phyloP scores from a whole-genome alignment of 176 grass and related monocot genomes.

The Elaeis guineensis region DNA sequence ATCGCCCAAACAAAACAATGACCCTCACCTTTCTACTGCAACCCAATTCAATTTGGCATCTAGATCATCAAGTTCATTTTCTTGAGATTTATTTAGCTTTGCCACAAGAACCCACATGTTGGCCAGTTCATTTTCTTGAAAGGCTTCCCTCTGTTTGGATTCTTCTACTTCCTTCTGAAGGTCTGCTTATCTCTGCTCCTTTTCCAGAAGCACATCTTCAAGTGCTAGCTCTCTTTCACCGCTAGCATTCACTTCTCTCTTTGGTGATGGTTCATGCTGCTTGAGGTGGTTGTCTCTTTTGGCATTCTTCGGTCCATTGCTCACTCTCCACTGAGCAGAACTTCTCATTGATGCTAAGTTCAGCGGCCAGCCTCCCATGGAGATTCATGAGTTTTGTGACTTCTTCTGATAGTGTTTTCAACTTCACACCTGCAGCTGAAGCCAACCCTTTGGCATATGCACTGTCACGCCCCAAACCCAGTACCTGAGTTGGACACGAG shows the following conservation, averaged over 20 bases:
- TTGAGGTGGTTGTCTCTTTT: constrained; percentile 56
- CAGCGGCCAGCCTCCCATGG: constrained; percentile 73
- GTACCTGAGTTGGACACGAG: too few relatives aligned
- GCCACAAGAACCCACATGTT: constrained; percentile 97
- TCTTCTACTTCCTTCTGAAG: constrained; percentile 73
- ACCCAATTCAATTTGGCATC: constrained; percentile 28
- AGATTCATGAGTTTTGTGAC: constrained; percentile 96
- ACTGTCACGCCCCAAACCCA: too few relatives aligned
- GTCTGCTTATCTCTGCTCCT: constrained; percentile 75
- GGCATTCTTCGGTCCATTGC: constrained; percentile 48
- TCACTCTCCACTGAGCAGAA: constrained; percentile 47
- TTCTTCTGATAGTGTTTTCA: constrained; percentile 96
- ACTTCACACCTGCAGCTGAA: constrained; percentile 89
- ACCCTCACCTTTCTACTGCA: too few relatives aligned
- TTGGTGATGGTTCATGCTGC: constrained; percentile 51
- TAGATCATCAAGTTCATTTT: constrained; percentile 37
- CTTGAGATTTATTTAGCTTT: constrained; percentile 73
- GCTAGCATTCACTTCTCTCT: constrained; percentile 46
- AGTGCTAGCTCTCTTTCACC: constrained; percentile 53
- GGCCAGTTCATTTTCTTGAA: constrained; percentile 80
- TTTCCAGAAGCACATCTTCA: constrained; percentile 49
- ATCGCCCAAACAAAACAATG: too few relatives aligned
- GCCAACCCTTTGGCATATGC: constrained; percentile 90
- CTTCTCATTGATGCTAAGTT: constrained; percentile 59
- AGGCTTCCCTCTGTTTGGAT: constrained; percentile 81